phyloP scores from a whole-genome alignment of 371 early-diverging fungal genomes.

The Fennellomyces sp. region DNA sequence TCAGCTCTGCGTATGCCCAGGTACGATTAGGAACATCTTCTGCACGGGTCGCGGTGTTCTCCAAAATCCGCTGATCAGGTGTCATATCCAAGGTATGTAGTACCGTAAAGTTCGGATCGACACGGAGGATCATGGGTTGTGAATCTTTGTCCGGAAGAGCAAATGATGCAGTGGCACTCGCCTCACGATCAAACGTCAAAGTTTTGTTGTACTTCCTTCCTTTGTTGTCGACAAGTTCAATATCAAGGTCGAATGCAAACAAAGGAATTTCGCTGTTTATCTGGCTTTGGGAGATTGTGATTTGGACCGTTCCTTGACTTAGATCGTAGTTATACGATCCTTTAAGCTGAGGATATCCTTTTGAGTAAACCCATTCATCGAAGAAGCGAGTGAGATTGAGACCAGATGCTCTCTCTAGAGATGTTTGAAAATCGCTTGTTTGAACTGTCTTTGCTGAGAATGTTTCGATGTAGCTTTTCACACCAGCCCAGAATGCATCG shows the following conservation, averaged over 20 bases:
- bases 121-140: conserved; percentile 32
- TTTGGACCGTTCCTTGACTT: conserved; percentile 23
- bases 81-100: conserved; percentile 48
- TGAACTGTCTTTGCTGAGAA: conserved; percentile 43
- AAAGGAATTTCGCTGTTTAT: conserved; percentile 42
- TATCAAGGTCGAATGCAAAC: conserved; percentile 51
- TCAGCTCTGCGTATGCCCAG: conserved; percentile 49
- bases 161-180: conserved; percentile 18
- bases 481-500: conserved; percentile 56
- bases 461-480: conserved; percentile 42
- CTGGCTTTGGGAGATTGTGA: conserved; percentile 59
- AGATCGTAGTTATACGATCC: conserved; percentile 37
- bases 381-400: conserved; percentile 62
- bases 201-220: conserved; percentile 17
- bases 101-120: conserved; percentile 57
- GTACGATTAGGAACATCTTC: conserved; percentile 37
- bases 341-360: conserved; percentile 58
- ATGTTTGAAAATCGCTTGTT: conserved; percentile 58
- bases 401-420: conserved; percentile 51
- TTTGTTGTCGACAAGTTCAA: conserved; percentile 48
- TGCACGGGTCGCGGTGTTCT: conserved; percentile 35
- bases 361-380: conserved; percentile 65
- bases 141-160: conserved; percentile 18
- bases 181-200: conserved; percentile 34
- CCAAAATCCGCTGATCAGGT: conserved; percentile 49